Evolutionary conservation across 2,329 filamentous ascomycete genomes (phyloP).

Genomic region (Fusarium pseudoanthophilum): DNA sequence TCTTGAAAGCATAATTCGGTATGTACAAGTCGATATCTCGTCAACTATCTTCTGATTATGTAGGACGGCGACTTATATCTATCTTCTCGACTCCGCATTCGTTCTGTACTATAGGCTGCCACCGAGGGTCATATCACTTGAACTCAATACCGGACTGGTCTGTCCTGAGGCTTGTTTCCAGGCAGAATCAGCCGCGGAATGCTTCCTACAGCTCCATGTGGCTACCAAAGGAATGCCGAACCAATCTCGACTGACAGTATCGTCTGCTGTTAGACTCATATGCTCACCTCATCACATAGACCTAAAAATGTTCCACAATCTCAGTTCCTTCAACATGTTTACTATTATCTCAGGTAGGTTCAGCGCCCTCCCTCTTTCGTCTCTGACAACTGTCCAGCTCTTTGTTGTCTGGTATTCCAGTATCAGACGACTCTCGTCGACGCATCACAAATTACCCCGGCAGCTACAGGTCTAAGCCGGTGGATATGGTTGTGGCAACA

Average conservation of each 20-base stretch:
- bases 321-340: background rate
- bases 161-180: background rate
- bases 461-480: background rate
- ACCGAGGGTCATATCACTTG: background rate
- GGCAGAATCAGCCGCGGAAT: background rate
- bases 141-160: background rate
- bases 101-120: background rate
- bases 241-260: background rate
- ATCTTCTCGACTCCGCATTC: background rate
- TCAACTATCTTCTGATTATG: no score
- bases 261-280: background rate
- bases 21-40: background rate
- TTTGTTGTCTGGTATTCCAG: background rate
- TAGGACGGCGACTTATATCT: background rate
- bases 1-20: background rate
- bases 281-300: background rate
- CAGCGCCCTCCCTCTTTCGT: background rate
- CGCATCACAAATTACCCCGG: background rate
- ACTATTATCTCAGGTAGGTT: background rate
- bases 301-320: background rate
- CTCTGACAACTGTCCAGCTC: background rate
- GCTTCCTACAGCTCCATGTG: background rate
- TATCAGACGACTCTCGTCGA: background rate
- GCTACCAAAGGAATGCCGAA: accelerated
- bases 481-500: background rate